These are phyloP conservation scores for Earliella scabrosa DNA, from an alignment of 1,284 basidiomycete species.

Conservation along the genomic window DNA sequence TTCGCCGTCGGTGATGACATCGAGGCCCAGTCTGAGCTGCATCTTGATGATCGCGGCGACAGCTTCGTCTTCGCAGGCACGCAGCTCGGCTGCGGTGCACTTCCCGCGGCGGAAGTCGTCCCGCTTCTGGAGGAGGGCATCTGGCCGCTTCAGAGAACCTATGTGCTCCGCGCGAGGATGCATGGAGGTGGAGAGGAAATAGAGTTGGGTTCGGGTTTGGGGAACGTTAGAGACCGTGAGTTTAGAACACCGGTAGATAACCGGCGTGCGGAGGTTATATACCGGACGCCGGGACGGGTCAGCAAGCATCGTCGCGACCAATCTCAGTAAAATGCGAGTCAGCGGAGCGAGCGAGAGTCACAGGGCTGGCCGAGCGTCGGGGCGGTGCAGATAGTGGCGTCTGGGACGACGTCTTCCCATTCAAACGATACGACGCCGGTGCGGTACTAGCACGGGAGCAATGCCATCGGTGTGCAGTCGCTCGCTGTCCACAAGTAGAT, in stretches of 20 bases:
- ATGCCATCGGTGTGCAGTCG: no score
- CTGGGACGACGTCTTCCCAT: slow-evolving; percentile 9
- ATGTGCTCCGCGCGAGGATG: slow-evolving; percentile 41
- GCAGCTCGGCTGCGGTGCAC: slow-evolving; percentile 39
- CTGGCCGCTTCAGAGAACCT: slow-evolving; percentile 49
- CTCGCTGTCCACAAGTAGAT: not conserved
- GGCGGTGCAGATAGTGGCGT: slow-evolving; percentile 18
- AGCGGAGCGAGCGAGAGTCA: slow-evolving; percentile 9
- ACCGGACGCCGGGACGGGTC: not conserved
- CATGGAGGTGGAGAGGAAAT: not conserved
- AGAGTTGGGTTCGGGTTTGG: not conserved
- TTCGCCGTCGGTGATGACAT: slow-evolving; percentile 52
- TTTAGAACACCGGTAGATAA: slow-evolving; percentile 6
- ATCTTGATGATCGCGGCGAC: slow-evolving; percentile 42
- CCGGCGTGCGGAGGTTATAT: not conserved
- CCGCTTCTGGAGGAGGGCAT: slow-evolving; percentile 42
- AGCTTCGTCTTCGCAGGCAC: slow-evolving; percentile 27
- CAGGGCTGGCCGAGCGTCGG: slow-evolving; percentile 7
- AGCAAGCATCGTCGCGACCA: not conserved
- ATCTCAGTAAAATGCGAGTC: not conserved
- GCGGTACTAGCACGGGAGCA: not conserved
- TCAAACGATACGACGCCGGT: not conserved
- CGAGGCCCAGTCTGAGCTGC: slow-evolving; percentile 42
- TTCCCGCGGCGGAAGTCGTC: slow-evolving; percentile 35
- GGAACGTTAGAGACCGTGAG: not conserved